Conservation (phyloP, 1,284 basidiomycete species). For the Leccinum griseonigrum region DNA sequence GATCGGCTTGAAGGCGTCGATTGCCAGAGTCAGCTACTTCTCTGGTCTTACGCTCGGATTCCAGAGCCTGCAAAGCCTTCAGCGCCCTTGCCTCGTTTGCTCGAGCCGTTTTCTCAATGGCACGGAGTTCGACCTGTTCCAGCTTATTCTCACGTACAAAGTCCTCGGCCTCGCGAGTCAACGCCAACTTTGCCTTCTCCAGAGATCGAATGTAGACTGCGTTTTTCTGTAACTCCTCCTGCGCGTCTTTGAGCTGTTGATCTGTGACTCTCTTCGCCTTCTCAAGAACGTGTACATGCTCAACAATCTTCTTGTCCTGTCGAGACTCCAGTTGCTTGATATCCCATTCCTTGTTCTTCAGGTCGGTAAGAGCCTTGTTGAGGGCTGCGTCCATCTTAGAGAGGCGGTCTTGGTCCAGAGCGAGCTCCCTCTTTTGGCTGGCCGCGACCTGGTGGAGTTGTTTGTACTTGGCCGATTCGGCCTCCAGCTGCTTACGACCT, state of each 20-base stretch:
- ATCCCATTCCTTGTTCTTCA: constrained; percentile 84
- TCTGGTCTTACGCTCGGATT: constrained; percentile 61
- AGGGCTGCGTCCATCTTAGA: constrained; percentile 79
- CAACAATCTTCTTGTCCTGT: constrained; percentile 97
- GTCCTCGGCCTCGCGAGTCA: constrained; percentile 87
- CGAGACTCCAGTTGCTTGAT: constrained; percentile 81
- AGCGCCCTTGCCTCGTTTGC: constrained; percentile 57
- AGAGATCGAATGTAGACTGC: constrained; percentile 78
- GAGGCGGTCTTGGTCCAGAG: constrained; percentile 67
- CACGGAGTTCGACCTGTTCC: constrained; percentile 65
- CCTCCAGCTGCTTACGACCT: constrained; percentile 65
- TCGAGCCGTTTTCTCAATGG: constrained; percentile 63
- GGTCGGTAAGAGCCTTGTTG: constrained; percentile 73
- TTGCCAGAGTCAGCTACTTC: constrained; percentile 63
- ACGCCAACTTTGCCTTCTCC: constrained; percentile 75
- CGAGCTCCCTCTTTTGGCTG: constrained; percentile 67
- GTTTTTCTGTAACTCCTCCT: constrained; percentile 73
- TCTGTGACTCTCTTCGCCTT: constrained; percentile 97
- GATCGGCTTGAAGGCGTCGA: constrained; percentile 57
- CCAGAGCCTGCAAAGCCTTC: constrained; percentile 56
- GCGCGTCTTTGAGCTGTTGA: constrained; percentile 82
- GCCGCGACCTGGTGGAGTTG: constrained; percentile 71
- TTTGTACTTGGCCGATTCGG: constrained; percentile 65
- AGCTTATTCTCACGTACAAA: constrained; percentile 72
- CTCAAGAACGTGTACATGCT: constrained; percentile 97